Percentiles rank a stretch among this genome's conserved stretches.
Evolutionary conservation across 192 early-diverging fungal species (phyloP).

Genomic region (Coemansia sp.): DNA sequence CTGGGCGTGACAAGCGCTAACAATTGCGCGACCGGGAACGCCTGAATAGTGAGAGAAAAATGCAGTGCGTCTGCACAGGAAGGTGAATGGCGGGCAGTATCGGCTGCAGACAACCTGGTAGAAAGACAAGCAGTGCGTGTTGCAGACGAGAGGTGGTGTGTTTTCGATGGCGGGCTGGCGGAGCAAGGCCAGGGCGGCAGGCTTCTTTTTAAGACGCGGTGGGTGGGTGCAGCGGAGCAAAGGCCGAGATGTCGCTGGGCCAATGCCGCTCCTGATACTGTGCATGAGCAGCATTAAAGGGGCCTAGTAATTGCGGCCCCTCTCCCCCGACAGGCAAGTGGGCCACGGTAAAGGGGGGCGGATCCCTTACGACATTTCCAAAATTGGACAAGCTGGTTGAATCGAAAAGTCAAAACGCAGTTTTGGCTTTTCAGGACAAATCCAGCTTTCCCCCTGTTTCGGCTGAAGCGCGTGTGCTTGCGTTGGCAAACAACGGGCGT

Average conservation of each 20-base stretch:
- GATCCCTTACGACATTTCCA: background rate
- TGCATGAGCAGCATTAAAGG: background rate
- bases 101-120: slow-evolving; percentile 1
- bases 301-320: no score
- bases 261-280: background rate
- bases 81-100: background rate
- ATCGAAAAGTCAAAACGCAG: background rate
- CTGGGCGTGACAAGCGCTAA: slow-evolving; percentile 13
- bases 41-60: background rate
- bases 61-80: slow-evolving; percentile 2
- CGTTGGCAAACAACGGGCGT: background rate
- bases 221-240: background rate
- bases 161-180: background rate
- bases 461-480: no score
- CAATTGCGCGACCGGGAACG: slow-evolving; percentile 5
- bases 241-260: background rate
- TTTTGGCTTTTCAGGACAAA: no score
- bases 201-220: background rate
- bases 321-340: no score
- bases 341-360: background rate
- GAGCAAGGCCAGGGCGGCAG: background rate
- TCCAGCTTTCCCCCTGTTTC: no score
- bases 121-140: no score
- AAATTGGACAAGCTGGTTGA: background rate
- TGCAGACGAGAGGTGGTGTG: background rate